phyloP scores from a whole-genome alignment of 164 flowering plant species.

The Aristolochia fimbriata region DNA sequence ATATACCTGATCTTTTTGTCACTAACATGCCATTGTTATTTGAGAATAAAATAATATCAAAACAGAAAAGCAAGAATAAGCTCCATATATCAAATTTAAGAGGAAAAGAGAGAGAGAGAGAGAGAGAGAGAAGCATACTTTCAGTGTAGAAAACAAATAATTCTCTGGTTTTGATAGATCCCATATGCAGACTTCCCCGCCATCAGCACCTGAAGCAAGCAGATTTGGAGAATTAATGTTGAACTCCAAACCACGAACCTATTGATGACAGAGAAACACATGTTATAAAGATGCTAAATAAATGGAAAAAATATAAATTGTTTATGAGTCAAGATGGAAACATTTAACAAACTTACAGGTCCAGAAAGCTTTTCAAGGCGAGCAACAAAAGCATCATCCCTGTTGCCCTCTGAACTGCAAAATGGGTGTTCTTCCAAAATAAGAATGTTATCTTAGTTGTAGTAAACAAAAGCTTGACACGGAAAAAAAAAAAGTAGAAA shows the following conservation, averaged over 20 bases:
- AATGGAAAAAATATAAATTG: background rate
- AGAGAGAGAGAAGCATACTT: constrained; percentile 30
- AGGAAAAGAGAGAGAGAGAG: background rate
- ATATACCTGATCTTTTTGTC: too few species aligned
- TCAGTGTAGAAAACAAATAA: constrained; percentile 66
- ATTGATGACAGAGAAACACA: constrained; percentile 1
- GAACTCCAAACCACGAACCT: constrained; percentile 97
- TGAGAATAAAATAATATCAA: too few species aligned
- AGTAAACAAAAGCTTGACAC: too few species aligned
- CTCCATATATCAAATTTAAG: background rate
- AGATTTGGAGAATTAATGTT: constrained; percentile 54
- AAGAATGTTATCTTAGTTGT: background rate
- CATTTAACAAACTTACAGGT: constrained; percentile 47
- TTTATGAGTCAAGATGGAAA: background rate
- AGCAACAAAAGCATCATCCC: constrained; percentile 47
- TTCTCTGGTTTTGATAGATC: constrained; percentile 80
- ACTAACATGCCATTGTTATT: too few species aligned
- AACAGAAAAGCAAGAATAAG: background rate
- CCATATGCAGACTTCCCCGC: constrained; percentile 95
- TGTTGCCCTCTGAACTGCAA: constrained; percentile 30
- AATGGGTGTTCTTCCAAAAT: background rate
- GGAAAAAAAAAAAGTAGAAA: background rate
- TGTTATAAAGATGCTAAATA: background rate
- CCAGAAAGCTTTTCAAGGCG: constrained; percentile 75
- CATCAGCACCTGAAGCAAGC: constrained; percentile 97